Base-by-base conservation (phyloP, 495 filamentous ascomycete species). In the Podospora fimiseda region DNA sequence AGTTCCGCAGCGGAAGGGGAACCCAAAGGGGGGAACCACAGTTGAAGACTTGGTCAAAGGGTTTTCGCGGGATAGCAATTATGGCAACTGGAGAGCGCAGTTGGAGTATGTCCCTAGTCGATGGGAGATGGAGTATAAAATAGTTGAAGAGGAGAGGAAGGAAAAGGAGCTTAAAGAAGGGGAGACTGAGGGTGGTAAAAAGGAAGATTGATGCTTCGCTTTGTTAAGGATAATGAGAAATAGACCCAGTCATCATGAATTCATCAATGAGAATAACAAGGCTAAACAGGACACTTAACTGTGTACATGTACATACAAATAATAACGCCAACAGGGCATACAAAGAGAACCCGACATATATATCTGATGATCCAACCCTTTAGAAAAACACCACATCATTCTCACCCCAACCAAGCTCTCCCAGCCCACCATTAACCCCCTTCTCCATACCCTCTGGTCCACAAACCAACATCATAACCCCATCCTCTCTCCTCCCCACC, bases 361-460 rank as follows among this genome's bases (percentile, higher is more conserved):
- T n/a, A n/a, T n/a, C n/a, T n/a, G n/a, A 19, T 21, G 8, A 52
- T 30, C 40, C 22, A 16, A 4, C 4, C 6, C 11, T 21, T 53
- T 30, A 96, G 66, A 96, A 97, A 69, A 95, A 91, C 55, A 94
- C 65, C 43, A 97, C 64, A 70, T 95, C 82, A n/a, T 81, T 75
- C 60, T 90, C 85, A 37, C 62, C 66, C 89, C 90, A 96, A 2
- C 90, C 89, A 70, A 86, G 72, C 14, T 70, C 77, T 51, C 22
- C 22, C 18, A 1, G 9, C 4, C 42, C 42, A 9, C 27, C 27
- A 33, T 33, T 77, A 11, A 83, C 82, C 55, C 72, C 80, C 66
- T 83, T 84, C 70, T 96, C 89, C 72, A 97, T 73, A 9, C 81
- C 69, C 56, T 79, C 81, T 0, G 92, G 92, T 9, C 92, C 92